Conservation (phyloP, 169 alveolate genomes). For the Pseudocohnilembus persalinus region DNA sequence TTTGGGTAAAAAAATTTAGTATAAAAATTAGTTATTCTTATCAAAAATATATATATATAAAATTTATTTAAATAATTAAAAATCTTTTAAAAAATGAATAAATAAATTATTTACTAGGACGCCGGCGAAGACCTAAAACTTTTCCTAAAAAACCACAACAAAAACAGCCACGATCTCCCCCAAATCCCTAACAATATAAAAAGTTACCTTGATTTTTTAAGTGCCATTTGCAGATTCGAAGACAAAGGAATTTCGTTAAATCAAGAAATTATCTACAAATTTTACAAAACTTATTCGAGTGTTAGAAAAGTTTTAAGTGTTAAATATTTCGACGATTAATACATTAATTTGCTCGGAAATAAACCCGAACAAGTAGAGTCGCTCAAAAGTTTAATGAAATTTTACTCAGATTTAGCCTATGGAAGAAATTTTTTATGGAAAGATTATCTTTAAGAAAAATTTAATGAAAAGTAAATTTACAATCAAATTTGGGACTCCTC, state of each 20-base stretch:
- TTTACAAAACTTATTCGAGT: not conserved
- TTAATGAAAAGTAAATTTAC: not conserved
- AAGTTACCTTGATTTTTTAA: slow-evolving; percentile 7
- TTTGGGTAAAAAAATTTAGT: not conserved
- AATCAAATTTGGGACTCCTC: not conserved
- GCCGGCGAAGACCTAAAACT: no score
- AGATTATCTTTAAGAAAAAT: not conserved
- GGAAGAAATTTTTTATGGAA: slow-evolving; percentile 30
- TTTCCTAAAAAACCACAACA: no score
- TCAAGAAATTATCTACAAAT: slow-evolving; percentile 16
- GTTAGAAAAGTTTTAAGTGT: not conserved
- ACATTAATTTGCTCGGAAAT: not conserved
- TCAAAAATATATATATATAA: no score
- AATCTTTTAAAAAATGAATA: no score
- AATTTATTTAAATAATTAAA: no score
- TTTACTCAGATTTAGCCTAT: slow-evolving; percentile 11
- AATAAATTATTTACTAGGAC: not conserved
- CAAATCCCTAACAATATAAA: slow-evolving; percentile 1
- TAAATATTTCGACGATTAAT: not conserved
- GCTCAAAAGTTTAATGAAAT: not conserved
- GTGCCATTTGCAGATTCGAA: not conserved
- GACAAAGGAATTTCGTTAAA: slow-evolving; percentile 19
- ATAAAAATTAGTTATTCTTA: no score
- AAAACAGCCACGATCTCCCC: no score
- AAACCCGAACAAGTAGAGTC: not conserved